phyloP scores from a whole-genome alignment of 176 grass and related monocot genomes.

The Calamus simplicifolius region DNA sequence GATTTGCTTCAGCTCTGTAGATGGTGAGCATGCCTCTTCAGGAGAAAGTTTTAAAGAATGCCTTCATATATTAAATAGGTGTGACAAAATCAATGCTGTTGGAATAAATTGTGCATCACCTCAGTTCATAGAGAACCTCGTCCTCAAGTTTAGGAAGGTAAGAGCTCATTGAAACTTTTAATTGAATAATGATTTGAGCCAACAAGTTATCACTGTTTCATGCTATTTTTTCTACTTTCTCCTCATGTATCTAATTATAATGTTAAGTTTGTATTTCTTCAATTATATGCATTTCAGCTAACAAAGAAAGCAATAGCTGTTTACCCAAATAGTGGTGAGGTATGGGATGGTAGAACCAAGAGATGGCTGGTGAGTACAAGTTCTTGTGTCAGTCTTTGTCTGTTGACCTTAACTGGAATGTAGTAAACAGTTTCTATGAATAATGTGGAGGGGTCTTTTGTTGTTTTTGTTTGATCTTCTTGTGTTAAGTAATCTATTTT shows the following conservation, averaged over 20 bases:
- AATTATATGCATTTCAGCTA: constrained; percentile 24
- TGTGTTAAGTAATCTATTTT: too few species aligned
- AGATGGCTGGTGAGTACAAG: constrained; percentile 63
- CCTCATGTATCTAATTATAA: background rate
- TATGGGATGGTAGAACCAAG: constrained; percentile 72
- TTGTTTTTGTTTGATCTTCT: too few species aligned
- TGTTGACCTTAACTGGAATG: too few species aligned
- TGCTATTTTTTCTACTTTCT: background rate
- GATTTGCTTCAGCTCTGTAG: constrained; percentile 77
- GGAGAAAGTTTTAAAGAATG: constrained; percentile 58
- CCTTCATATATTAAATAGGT: constrained; percentile 45
- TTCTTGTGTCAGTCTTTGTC: background rate
- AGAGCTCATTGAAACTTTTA: background rate
- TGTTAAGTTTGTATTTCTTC: too few species aligned
- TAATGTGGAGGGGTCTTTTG: too few species aligned
- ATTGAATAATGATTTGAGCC: background rate
- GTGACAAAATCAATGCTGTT: constrained; percentile 42
- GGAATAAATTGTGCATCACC: constrained; percentile 74
- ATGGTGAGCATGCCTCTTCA: constrained; percentile 52
- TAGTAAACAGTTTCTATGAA: too few species aligned
- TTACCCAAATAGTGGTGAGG: constrained; percentile 74
- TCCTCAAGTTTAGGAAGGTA: constrained; percentile 58
- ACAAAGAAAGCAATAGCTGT: constrained; percentile 68
- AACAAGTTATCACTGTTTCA: background rate
- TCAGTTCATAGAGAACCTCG: constrained; percentile 59